phyloP scores from a whole-genome alignment of 2,329 filamentous ascomycete genomes.

The Ophiobolus disseminans region DNA sequence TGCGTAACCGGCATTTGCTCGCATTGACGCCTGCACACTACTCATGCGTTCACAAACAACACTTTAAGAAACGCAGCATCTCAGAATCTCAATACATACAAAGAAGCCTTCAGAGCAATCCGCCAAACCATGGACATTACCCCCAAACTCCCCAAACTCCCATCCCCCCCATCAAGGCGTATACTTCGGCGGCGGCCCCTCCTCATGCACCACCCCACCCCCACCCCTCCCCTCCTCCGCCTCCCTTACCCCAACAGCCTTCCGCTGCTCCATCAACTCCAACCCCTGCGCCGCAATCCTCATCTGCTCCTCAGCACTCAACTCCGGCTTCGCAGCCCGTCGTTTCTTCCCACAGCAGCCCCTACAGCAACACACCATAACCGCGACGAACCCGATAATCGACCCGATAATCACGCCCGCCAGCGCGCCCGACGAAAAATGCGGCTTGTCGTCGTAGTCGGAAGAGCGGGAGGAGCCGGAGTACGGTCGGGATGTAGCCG shows the following conservation, averaged over 20 bases:
- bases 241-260: background rate
- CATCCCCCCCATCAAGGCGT: conserved; percentile 9
- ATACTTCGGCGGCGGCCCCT: conserved; percentile 17
- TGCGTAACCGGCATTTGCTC: too few species aligned
- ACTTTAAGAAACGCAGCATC: too few species aligned
- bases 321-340: background rate
- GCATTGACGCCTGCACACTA: too few species aligned
- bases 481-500: background rate
- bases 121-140: too few species aligned
- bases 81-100: too few species aligned
- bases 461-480: background rate
- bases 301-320: conserved; percentile 1
- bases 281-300: background rate
- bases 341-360: conserved; percentile 1
- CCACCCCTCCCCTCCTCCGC: background rate
- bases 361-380: background rate
- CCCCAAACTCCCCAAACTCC: background rate
- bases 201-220: background rate
- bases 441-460: background rate
- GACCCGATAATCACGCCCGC: conserved; percentile 2
- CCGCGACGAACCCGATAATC: background rate
- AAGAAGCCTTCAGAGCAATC: too few species aligned
- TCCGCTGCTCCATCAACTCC: conserved; percentile 3
- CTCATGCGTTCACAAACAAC: too few species aligned
- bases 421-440: background rate